These are phyloP conservation scores for Rosa chinensis DNA, from an alignment of 306 rosid genomes.

Conservation along the genomic window DNA sequence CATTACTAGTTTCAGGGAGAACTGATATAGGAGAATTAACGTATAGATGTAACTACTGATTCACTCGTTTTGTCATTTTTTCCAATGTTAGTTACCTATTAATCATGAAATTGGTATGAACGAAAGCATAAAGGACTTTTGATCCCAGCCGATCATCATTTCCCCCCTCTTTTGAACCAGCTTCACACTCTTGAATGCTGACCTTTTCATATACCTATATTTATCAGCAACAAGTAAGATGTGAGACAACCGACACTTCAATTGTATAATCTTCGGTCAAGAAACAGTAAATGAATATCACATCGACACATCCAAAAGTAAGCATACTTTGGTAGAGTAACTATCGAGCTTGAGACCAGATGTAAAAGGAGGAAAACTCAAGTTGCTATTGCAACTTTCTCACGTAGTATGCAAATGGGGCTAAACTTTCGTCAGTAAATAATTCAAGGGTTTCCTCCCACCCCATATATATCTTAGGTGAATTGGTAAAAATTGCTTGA, in stretches of 20 bases:
- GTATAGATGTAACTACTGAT: not conserved
- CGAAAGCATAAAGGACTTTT: constrained; percentile 65
- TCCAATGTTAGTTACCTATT: constrained; percentile 57
- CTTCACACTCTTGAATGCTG: constrained; percentile 68
- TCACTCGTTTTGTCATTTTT: not conserved
- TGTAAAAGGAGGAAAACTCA: constrained; percentile 7
- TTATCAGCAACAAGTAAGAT: constrained; percentile 24
- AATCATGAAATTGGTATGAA: constrained; percentile 92
- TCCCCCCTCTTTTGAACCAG: constrained; percentile 35
- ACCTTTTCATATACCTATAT: constrained; percentile 68
- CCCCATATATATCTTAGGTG: not conserved
- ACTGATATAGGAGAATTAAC: constrained; percentile 14
- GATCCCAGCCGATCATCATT: constrained; percentile 75
- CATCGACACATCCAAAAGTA: constrained; percentile 18
- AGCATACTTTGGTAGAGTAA: constrained; percentile 64
- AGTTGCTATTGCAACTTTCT: not conserved
- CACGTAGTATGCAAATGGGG: not conserved
- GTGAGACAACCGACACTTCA: constrained; percentile 11
- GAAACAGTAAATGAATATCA: not conserved
- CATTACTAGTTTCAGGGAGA: too few relatives aligned
- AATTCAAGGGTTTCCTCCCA: not conserved
- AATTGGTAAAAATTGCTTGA: not conserved
- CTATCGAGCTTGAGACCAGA: constrained; percentile 76
- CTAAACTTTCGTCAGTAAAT: not conserved
- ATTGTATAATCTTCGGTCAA: not conserved